Evolutionary conservation across 306 rosid genomes (phyloP).

Genomic region (Sicyos edulis): DNA sequence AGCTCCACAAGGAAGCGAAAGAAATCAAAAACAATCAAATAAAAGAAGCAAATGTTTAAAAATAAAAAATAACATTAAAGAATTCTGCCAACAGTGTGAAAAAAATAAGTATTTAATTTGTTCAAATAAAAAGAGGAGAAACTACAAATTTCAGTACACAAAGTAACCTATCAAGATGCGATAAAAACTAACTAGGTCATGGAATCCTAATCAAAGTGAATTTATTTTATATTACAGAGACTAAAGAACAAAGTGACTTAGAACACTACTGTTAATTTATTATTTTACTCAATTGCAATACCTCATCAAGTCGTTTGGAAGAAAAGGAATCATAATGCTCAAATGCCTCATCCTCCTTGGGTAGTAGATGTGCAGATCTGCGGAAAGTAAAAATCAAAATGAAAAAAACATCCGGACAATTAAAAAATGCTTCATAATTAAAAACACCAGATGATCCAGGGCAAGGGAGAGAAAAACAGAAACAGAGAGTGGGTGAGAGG

Average conservation of each 20-base stretch:
- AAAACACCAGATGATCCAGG: not conserved
- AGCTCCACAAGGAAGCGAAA: too few relatives aligned
- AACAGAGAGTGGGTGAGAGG: not conserved
- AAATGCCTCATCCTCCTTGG: constrained; percentile 79
- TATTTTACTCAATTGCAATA: constrained; percentile 29
- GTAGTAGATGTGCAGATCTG: constrained; percentile 82
- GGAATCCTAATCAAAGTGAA: not conserved
- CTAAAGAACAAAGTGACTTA: not conserved
- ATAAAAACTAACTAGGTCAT: not conserved
- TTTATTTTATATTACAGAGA: not conserved
- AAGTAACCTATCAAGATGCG: constrained; percentile 7
- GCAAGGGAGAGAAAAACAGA: not conserved
- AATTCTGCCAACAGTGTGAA: not conserved
- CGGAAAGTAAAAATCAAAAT: not conserved
- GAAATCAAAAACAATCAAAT: too few relatives aligned
- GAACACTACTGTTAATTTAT: not conserved
- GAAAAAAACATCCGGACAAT: not conserved
- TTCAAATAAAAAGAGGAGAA: not conserved
- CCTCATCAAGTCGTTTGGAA: constrained; percentile 94
- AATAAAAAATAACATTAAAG: not conserved
- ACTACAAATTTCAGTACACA: not conserved
- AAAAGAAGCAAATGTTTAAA: not conserved
- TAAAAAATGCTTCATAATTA: not conserved
- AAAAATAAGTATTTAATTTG: not conserved
- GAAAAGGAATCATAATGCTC: constrained; percentile 72